Evolutionary conservation across 257 asterid species (phyloP), one percentile per base, ranked within the genome.

Genomic region (Capsicum chinense): DNA sequence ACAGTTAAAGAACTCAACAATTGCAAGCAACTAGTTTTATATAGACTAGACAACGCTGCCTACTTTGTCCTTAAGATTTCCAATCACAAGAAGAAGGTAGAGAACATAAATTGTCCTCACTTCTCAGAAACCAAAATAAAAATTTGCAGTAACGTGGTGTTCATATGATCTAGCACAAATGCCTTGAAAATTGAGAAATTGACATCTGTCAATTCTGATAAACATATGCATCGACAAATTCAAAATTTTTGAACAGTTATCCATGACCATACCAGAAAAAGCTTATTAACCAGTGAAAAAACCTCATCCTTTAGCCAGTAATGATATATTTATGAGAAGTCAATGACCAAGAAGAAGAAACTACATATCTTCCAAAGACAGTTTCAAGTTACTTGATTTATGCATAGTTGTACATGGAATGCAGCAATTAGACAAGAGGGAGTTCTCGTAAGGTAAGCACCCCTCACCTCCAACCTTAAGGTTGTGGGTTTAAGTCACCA

Each of bases 91-190:
- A 19, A 74, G 80, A 48, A 19, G 44, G 19, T 19, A 52, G 19
- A 48, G 60, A 74, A 19, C 42, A 74, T 3, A 74, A 48, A 74
- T 47, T 73, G 80, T 19, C 15, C 60, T 48, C 19, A 50, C 13
- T 50, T 14, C 44, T 74, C 19, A 0, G 17, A 12, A 60, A 48
- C 17, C 80, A 48, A 74, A 52, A 74, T 74, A 73, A 48, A 6
- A 74, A 74, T 74, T 74, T 0, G n/a, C 57, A 50, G 16, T 10
- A 15, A 0, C 11, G 0, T 12, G 44, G 44, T 0, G 60, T 3
- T 48, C 44, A 12, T 12, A 74, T 50, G 80, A 74, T 74, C 59
- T 73, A n/a, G 59, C 56, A 73, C 60, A 74, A 74, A 48, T 42
- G 1, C 80, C 44, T 35, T 48, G n/a, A 73, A 48, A 73, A 6